Evolutionary conservation across 805 yeast genomes (phyloP).

Genomic region (Candida loeiensis): DNA sequence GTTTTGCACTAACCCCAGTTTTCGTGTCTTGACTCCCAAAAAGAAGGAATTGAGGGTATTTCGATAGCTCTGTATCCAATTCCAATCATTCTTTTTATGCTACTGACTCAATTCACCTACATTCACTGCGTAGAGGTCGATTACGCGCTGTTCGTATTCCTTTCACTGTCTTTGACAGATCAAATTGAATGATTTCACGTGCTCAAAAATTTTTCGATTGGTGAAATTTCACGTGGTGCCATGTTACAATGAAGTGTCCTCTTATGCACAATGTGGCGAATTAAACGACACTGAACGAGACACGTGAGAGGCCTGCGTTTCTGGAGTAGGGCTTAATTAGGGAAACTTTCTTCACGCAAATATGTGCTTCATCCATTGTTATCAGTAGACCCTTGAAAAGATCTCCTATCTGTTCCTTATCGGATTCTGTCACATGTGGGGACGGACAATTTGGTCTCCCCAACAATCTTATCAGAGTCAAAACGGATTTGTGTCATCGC

Average conservation of each 20-base stretch:
- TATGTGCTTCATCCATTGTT: neutral
- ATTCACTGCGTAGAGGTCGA: too few relatives aligned
- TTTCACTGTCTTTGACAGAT: neutral
- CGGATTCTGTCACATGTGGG: neutral
- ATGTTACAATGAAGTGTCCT: neutral
- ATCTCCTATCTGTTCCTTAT: neutral
- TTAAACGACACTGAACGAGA: too few relatives aligned
- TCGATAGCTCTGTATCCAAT: too few relatives aligned
- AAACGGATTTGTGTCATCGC: slow-evolving; percentile 3
- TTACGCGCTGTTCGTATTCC: too few relatives aligned
- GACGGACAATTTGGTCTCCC: neutral
- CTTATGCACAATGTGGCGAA: too few relatives aligned
- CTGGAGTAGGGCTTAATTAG: too few relatives aligned
- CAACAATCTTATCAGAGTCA: slow-evolving; percentile 3
- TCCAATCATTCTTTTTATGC: too few relatives aligned
- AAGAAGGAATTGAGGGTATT: neutral
- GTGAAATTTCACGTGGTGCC: slow-evolving; percentile 4
- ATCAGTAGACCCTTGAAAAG: neutral
- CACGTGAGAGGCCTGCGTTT: too few relatives aligned
- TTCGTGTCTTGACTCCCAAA: neutral
- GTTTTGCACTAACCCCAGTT: neutral
- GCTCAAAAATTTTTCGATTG: neutral
- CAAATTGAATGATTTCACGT: slow-evolving; percentile 6
- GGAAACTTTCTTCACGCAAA: too few relatives aligned
- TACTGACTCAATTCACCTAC: neutral